Percentiles rank a stretch among this genome's conserved stretches.
These are phyloP conservation scores for Hymenoscyphus fraxineus DNA, from an alignment of 2,329 filamentous ascomycete species.

Conservation along the genomic window DNA sequence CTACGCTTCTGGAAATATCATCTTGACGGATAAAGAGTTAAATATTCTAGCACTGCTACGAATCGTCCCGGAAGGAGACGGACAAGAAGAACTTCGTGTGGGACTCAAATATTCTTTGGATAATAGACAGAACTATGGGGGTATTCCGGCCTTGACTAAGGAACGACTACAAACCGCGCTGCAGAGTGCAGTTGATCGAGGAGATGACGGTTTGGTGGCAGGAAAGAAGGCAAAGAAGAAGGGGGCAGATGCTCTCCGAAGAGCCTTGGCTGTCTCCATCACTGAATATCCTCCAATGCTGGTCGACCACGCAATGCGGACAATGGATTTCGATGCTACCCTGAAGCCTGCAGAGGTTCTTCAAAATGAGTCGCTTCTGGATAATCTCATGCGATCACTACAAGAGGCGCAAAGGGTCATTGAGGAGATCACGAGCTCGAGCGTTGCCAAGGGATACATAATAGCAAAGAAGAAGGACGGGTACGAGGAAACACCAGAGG, in stretches of 20 bases:
- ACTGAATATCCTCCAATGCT: constrained; percentile 85
- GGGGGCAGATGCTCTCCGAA: constrained; percentile 70
- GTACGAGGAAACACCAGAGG: constrained; percentile 35
- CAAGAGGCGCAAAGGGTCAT: constrained; percentile 67
- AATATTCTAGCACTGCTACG: constrained; percentile 79
- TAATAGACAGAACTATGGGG: constrained; percentile 77
- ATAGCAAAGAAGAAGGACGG: constrained; percentile 62
- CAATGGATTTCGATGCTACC: constrained; percentile 65
- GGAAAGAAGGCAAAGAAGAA: constrained; percentile 71
- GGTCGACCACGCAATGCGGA: constrained; percentile 77
- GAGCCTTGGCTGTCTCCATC: constrained; percentile 77
- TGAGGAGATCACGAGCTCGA: constrained; percentile 61
- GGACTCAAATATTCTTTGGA: constrained; percentile 77
- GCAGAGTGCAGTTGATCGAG: constrained; percentile 59
- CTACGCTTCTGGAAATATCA: constrained; percentile 92
- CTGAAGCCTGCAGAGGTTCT: constrained; percentile 67
- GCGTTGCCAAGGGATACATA: constrained; percentile 77
- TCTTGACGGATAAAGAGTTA: constrained; percentile 80
- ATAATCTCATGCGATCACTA: constrained; percentile 64
- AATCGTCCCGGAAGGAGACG: constrained; percentile 73
- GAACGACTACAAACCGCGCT: constrained; percentile 69
- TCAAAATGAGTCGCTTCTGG: constrained; percentile 59
- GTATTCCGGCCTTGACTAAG: constrained; percentile 69
- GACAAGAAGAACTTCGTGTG: constrained; percentile 76
- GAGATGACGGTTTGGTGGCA: constrained; percentile 45